Evolutionary conservation across 2,329 filamentous ascomycete species (phyloP).

Genomic region (Ophiocordyceps camponoti-rufipedis): DNA sequence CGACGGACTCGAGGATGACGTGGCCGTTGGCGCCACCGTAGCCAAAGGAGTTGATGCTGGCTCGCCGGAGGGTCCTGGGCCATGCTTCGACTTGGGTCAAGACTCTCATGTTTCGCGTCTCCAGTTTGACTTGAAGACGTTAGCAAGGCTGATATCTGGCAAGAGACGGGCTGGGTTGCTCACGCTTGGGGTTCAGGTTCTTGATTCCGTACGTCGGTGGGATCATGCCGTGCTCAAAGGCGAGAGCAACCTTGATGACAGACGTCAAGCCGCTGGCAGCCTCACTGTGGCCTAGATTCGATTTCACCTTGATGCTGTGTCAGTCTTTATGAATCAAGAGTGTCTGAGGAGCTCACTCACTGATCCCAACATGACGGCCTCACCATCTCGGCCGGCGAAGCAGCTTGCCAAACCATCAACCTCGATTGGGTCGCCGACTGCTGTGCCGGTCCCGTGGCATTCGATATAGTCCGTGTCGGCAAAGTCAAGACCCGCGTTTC

Average conservation of each 20-base stretch:
- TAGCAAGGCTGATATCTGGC: neutral
- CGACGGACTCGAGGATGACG: conserved; percentile 12
- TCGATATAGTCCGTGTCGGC: conserved; percentile 14
- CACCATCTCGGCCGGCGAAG: neutral
- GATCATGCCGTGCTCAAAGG: conserved; percentile 8
- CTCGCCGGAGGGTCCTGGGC: conserved; percentile 18
- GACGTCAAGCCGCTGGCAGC: conserved; percentile 9
- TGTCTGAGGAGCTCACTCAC: neutral
- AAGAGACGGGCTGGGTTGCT: neutral
- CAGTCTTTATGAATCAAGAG: neutral
- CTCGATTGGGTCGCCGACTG: conserved; percentile 33
- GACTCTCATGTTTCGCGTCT: conserved; percentile 7
- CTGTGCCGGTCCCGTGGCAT: conserved; percentile 34
- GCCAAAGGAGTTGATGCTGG: conserved; percentile 26
- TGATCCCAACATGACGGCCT: neutral
- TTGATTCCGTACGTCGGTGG: conserved; percentile 6
- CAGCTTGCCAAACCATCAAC: conserved; percentile 19
- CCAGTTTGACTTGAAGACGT: conserved; percentile 4
- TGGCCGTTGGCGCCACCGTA: conserved; percentile 24
- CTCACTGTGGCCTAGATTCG: conserved; percentile 13
- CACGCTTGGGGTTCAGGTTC: conserved; percentile 6
- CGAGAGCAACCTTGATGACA: conserved; percentile 10
- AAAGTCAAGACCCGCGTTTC: conserved; percentile 12
- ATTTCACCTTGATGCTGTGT: conserved; percentile 6
- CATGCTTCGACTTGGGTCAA: conserved; percentile 14